These are phyloP conservation scores for Pelargonium australe DNA, from an alignment of 441 rosid genomes.

Conservation along the genomic window DNA sequence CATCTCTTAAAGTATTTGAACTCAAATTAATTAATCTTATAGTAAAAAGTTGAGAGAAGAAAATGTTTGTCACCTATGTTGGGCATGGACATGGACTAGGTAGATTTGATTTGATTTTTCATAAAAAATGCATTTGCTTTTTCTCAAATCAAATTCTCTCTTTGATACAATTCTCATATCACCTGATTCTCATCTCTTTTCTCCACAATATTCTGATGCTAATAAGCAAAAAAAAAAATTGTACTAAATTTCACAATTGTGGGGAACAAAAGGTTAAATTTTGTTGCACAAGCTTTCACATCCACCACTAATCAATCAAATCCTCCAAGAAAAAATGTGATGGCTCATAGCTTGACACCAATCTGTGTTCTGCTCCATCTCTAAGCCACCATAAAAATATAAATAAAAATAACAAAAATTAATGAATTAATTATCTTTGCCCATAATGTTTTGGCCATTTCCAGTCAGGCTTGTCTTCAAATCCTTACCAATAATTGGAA, in stretches of 20 bases:
- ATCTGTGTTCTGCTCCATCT: neutral
- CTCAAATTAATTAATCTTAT: too few species aligned
- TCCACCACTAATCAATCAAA: slow-evolving; percentile 2
- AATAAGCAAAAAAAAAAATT: neutral
- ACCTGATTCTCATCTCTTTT: neutral
- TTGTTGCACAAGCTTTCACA: slow-evolving; percentile 4
- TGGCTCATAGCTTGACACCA: slow-evolving; percentile 5
- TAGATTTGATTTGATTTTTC: slow-evolving; percentile 2
- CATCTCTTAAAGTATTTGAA: too few species aligned
- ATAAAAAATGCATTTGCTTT: neutral
- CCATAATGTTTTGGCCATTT: slow-evolving; percentile 2
- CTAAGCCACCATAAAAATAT: neutral
- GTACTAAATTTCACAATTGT: neutral
- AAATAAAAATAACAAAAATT: neutral
- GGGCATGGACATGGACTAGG: neutral
- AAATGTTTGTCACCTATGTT: neutral
- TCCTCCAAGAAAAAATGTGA: slow-evolving; percentile 5
- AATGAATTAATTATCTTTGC: neutral
- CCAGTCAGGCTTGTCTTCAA: neutral
- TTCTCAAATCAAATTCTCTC: slow-evolving; percentile 3
- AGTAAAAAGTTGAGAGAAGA: neutral
- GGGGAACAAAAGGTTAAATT: neutral
- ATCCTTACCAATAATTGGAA: neutral
- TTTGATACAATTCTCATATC: neutral
- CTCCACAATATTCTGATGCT: slow-evolving; percentile 2